Conservation (phyloP, 129 eudicot genomes). For the Silybum marianum region DNA sequence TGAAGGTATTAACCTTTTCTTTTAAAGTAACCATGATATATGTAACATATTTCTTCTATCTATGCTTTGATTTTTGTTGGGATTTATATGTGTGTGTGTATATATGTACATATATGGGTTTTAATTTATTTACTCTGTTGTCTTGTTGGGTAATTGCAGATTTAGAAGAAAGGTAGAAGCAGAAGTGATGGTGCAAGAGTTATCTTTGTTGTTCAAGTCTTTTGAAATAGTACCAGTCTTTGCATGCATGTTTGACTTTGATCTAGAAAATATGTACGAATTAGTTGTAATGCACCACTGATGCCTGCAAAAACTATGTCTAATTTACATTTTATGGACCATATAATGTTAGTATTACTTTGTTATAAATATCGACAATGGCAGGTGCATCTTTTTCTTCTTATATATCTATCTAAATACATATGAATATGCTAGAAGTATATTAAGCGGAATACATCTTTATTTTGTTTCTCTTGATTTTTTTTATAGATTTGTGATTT, state of each 20-base stretch:
- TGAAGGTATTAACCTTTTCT: background rate
- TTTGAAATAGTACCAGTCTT: constrained; percentile 11
- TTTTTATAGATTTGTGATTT: background rate
- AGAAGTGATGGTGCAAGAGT: constrained; percentile 23
- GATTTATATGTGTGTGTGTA: background rate
- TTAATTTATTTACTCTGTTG: background rate
- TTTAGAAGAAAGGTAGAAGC: constrained; percentile 35
- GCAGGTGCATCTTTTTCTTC: background rate
- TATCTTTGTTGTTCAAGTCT: constrained; percentile 11
- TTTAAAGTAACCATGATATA: background rate
- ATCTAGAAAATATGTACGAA: constrained; percentile 23
- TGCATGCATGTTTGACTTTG: constrained; percentile 1
- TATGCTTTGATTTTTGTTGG: background rate
- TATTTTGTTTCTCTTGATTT: background rate
- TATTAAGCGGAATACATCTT: background rate
- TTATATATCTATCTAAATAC: background rate
- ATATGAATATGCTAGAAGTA: too few relatives aligned
- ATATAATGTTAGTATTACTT: constrained; percentile 3
- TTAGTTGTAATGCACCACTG: constrained; percentile 21
- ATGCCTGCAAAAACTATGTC: constrained; percentile 8
- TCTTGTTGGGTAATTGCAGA: constrained; percentile 41
- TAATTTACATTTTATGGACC: constrained; percentile 17
- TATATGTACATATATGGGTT: background rate
- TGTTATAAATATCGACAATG: constrained; percentile 22
- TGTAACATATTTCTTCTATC: background rate